Base-by-base conservation (phyloP, 2,329 filamentous ascomycete genomes). In the Cadophora sp. region DNA sequence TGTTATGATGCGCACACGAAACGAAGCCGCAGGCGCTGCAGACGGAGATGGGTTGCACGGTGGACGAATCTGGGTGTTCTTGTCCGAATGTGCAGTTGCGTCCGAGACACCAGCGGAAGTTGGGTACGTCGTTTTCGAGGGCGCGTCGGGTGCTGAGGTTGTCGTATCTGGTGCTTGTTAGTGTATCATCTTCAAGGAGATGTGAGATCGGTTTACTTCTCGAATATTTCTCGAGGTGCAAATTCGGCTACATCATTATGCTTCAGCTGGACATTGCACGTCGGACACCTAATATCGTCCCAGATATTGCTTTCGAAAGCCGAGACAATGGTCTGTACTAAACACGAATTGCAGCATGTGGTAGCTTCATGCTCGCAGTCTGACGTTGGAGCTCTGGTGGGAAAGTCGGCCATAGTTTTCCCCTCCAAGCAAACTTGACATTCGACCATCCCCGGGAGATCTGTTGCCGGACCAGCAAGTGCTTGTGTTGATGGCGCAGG, bases 271-370 rank as follows among this genome's bases (percentile, higher is more conserved):
- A 62, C 5, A 40, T 67, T 67, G 61, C 69, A 71, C 4, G 66
- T 59, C 16, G 68, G 69, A 31, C 71, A 72, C 43, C 69, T 26
- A 14, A 72, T 71, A 62, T 72, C 67, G 22, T 67, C 53, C 71
- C 71, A 72, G 1, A 69, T 59, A 16, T 67, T 67, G 12, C 48
- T 29, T 51, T 68, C 50, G 16, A 71, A 69, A 2, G 58, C 56
- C 4, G 51, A 26, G 19, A 53, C 37, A 29, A 71, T 71, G 14
- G 59, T 26, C 19, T 63, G 65, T 7, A 59, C 24, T 11, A 72
- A 48, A 27, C 71, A 72, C 22, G 46, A 27, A 5, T 9, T 65
- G 46, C 69, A 68, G 31, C 69, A 69, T 50, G 61, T 56, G 31
- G 34, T 51, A 5, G 29, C 24, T 27, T 55, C 50, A 50, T 71